These are phyloP conservation scores for Proliferodiscus dingleyae DNA, from an alignment of 2,329 filamentous ascomycete genomes.

Conservation along the genomic window DNA sequence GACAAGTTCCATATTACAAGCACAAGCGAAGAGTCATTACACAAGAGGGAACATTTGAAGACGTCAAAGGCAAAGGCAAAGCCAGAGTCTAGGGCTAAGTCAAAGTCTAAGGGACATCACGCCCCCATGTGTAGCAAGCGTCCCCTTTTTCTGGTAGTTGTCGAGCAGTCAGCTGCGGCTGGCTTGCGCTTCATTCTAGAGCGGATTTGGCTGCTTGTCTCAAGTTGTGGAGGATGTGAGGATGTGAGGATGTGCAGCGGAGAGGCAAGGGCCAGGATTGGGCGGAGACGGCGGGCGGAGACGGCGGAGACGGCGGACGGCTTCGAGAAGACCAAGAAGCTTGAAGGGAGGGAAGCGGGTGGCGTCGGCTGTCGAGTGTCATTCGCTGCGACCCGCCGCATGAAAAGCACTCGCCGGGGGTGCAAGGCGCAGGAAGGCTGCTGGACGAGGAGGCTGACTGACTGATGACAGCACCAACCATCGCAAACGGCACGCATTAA, in stretches of 20 bases:
- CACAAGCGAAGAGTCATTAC: conserved; percentile 9
- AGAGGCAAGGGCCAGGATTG: neutral
- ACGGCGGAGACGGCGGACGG: no score
- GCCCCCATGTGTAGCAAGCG: neutral
- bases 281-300: no score
- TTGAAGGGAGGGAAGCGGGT: neutral
- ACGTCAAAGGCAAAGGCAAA: no score
- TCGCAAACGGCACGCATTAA: no score
- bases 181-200: neutral
- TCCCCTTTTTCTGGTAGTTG: no score
- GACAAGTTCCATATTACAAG: conserved; percentile 14
- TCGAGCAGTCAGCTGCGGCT: conserved; percentile 9
- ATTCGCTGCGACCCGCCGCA: neutral
- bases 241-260: conserved; percentile 7
- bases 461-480: no score
- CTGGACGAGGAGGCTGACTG: neutral
- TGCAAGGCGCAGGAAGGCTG: no score
- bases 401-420: neutral
- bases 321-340: no score
- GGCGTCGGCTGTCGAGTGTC: neutral
- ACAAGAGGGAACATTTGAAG: neutral
- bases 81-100: no score
- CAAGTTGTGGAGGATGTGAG: no score
- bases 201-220: no score
- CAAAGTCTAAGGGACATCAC: neutral